These are phyloP conservation scores for Austroboletus niveus DNA, from an alignment of 1,284 basidiomycete species.

Conservation along the genomic window DNA sequence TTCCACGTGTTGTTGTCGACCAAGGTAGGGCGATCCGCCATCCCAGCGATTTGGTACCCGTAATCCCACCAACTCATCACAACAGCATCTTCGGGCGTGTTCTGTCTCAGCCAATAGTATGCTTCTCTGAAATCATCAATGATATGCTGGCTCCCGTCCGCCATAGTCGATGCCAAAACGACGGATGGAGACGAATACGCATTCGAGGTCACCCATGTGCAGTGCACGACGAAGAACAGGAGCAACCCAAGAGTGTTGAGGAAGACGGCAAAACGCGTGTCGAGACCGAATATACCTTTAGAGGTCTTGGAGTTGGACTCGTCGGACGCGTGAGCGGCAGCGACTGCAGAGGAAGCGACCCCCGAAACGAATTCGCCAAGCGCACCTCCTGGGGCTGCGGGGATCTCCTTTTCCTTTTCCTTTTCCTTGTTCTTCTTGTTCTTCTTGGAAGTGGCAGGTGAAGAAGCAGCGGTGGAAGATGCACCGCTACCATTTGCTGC, in stretches of 20 bases:
- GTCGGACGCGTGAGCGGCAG: slow-evolving; percentile 23
- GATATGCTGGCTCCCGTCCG: slow-evolving; percentile 89
- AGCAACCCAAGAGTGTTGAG: slow-evolving; percentile 80
- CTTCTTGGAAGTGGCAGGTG: slow-evolving; percentile 50
- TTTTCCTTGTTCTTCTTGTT: slow-evolving; percentile 56
- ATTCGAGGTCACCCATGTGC: slow-evolving; percentile 93
- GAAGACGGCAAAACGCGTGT: slow-evolving; percentile 79
- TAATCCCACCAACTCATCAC: slow-evolving; percentile 99
- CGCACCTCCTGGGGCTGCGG: slow-evolving; percentile 34
- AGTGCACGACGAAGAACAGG: slow-evolving; percentile 90
- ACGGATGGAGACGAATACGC: slow-evolving; percentile 99
- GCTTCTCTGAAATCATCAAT: slow-evolving; percentile 99
- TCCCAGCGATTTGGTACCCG: slow-evolving; percentile 98
- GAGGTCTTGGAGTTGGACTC: slow-evolving; percentile 17
- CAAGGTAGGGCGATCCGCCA: slow-evolving; percentile 95
- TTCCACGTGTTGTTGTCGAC: slow-evolving; percentile 99
- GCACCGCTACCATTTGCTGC: slow-evolving; percentile 27
- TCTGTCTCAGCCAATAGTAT: slow-evolving; percentile 99
- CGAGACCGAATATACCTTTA: slow-evolving; percentile 81
- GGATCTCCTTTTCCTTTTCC: slow-evolving; percentile 41
- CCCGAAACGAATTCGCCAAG: slow-evolving; percentile 46
- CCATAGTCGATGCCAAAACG: slow-evolving; percentile 80
- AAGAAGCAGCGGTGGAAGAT: slow-evolving; percentile 24
- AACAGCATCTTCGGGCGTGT: slow-evolving; percentile 89
- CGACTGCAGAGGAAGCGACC: slow-evolving; percentile 35